Percentiles rank a stretch among this genome's conserved stretches.
Conservation (phyloP, 495 filamentous ascomycete species). For the Penicillium pancosmium region DNA sequence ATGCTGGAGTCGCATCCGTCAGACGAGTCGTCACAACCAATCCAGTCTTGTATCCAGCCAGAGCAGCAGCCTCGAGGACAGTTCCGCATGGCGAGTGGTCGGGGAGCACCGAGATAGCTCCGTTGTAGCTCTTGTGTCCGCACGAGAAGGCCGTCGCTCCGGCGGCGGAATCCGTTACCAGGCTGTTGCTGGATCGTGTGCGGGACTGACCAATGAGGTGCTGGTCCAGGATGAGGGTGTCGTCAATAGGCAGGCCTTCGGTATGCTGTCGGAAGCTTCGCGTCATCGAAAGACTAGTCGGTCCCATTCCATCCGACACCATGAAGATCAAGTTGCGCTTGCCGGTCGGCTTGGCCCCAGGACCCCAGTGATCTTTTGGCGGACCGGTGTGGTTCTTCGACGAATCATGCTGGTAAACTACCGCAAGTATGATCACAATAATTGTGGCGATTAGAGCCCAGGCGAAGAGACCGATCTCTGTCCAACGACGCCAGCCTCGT, state of each 20-base stretch:
- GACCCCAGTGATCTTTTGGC: conserved; percentile 34
- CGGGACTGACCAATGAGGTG: conserved; percentile 88
- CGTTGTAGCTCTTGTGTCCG: conserved; percentile 90
- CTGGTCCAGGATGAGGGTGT: conserved; percentile 77
- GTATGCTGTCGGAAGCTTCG: conserved; percentile 75
- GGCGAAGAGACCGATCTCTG: conserved; percentile 72
- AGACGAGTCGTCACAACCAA: conserved; percentile 94
- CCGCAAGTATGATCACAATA: conserved; percentile 72
- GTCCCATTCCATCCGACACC: conserved; percentile 98
- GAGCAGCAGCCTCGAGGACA: conserved; percentile 91
- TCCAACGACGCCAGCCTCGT: conserved; percentile 58
- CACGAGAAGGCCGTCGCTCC: conserved; percentile 97
- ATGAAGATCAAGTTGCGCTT: conserved; percentile 97
- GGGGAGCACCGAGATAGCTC: conserved; percentile 87
- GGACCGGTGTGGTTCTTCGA: conserved; percentile 28
- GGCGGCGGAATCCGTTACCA: conserved; percentile 93
- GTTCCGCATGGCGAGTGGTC: conserved; percentile 88
- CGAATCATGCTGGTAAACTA: conserved; percentile 69
- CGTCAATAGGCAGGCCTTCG: conserved; percentile 66
- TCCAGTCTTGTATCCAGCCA: conserved; percentile 88
- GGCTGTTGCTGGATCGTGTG: conserved; percentile 75
- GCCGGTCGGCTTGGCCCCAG: conserved; percentile 57
- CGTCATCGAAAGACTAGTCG: conserved; percentile 83
- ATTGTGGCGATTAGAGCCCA: conserved; percentile 92
- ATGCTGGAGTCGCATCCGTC: conserved; percentile 97